Percentiles rank a stretch among this genome's conserved stretches.
phyloP scores from a whole-genome alignment of 192 early-diverging fungal genomes.

The Funneliformis mosseae region DNA sequence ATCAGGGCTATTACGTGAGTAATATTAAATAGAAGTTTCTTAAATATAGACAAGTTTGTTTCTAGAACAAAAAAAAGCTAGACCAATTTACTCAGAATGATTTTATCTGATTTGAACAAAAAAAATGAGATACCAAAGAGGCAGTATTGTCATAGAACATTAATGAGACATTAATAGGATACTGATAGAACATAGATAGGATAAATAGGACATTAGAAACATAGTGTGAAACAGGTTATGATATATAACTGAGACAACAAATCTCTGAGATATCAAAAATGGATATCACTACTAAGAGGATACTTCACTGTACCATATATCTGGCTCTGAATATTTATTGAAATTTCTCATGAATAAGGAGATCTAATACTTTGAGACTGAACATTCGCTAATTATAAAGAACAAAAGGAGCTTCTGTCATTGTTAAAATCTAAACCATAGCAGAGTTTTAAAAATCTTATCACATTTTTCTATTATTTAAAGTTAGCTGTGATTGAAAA shows the following conservation, averaged over 20 bases:
- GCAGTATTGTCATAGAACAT: too few relatives aligned
- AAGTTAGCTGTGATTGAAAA: slow-evolving; percentile 17
- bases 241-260: too few relatives aligned
- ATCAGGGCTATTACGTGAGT: neutral
- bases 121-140: neutral
- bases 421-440: neutral
- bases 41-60: neutral
- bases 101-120: slow-evolving; percentile 18
- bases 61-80: slow-evolving; percentile 2
- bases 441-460: slow-evolving; percentile 3
- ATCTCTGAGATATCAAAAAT: too few relatives aligned
- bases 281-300: too few relatives aligned
- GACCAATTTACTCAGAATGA: neutral
- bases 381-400: slow-evolving; percentile 1
- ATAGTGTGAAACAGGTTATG: too few relatives aligned
- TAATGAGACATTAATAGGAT: too few relatives aligned
- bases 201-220: too few relatives aligned
- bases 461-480: slow-evolving; percentile 12
- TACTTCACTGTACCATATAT: slow-evolving; percentile 40
- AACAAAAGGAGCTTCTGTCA: neutral
- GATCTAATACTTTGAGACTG: slow-evolving; percentile 25
- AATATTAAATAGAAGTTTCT: neutral
- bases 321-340: slow-evolving; percentile 42
- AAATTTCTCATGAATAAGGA: slow-evolving; percentile 17
- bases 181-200: too few relatives aligned